A percentile compares a stretch with the other conserved stretches of the same genome.
Conservation (phyloP, 768 basidiomycete species). For the Hydnomerulius pinastri region DNA sequence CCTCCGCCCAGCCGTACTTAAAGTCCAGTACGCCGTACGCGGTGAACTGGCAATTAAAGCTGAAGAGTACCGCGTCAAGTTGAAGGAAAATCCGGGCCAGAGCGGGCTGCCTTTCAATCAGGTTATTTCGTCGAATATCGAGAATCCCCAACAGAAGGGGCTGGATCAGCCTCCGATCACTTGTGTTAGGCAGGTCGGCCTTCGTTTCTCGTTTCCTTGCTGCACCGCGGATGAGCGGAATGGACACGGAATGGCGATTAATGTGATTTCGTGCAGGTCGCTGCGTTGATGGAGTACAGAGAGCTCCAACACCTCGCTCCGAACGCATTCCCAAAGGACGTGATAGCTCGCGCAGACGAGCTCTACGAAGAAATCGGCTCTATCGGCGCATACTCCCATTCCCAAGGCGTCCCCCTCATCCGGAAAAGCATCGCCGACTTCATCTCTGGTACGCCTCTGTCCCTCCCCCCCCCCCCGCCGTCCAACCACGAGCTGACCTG, state of each 20-base stretch:
- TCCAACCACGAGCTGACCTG: conserved; percentile 6
- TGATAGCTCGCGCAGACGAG: conserved; percentile 77
- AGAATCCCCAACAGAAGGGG: conserved; percentile 96
- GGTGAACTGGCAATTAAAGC: conserved; percentile 97
- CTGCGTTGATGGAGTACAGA: conserved; percentile 91
- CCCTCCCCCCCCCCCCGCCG: too few relatives aligned
- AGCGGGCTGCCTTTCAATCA: conserved; percentile 79
- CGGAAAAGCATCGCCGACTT: conserved; percentile 87
- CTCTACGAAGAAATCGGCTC: conserved; percentile 87
- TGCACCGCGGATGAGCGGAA: background rate
- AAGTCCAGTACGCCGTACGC: conserved; percentile 96
- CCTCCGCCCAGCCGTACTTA: conserved; percentile 82
- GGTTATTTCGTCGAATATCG: conserved; percentile 95
- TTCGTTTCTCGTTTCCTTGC: background rate
- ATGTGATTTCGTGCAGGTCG: conserved; percentile 54
- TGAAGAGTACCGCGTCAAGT: conserved; percentile 72
- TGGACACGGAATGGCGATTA: conserved; percentile 2
- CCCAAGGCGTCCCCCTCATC: conserved; percentile 89
- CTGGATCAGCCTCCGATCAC: conserved; percentile 93
- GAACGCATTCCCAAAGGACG: conserved; percentile 82
- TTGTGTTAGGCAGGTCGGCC: conserved; percentile 82
- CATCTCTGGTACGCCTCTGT: conserved; percentile 65
- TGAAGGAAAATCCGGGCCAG: conserved; percentile 49
- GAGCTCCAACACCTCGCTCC: conserved; percentile 76
- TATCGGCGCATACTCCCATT: conserved; percentile 94